phyloP scores from a whole-genome alignment of 2,329 filamentous ascomycete species.

The Amesomyces nigricolor region DNA sequence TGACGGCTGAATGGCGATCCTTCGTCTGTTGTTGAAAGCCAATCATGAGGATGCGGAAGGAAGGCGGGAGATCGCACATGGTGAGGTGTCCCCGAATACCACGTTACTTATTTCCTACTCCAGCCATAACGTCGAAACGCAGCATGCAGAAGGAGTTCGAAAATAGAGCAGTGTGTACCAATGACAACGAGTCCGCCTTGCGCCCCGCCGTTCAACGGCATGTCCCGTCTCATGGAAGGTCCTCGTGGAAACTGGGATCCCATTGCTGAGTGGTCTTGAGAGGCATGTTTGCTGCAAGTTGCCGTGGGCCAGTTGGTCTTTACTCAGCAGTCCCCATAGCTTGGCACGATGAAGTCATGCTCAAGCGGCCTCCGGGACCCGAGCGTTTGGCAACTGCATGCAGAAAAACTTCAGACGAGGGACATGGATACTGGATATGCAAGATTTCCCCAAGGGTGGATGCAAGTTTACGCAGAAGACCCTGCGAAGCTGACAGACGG shows the following conservation, averaged over 20 bases:
- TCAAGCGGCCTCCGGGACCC: conserved; percentile 16
- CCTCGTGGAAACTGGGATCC: neutral
- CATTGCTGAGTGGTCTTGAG: neutral
- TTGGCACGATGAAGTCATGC: neutral
- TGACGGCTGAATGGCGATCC: conserved; percentile 10
- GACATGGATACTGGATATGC: neutral
- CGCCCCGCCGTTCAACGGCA: neutral
- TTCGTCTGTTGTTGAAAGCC: conserved; percentile 10
- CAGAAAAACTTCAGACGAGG: conserved; percentile 5
- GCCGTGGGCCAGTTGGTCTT: neutral
- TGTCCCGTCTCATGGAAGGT: neutral
- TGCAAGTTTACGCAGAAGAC: conserved; percentile 6
- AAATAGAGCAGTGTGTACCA: conserved; percentile 20
- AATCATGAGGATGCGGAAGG: conserved; percentile 14
- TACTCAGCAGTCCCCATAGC: no score
- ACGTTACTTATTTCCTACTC: conserved; percentile 20
- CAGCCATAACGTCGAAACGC: conserved; percentile 27
- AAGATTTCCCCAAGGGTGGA: neutral
- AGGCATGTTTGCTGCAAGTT: neutral
- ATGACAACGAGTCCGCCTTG: neutral
- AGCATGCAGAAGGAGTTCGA: conserved; percentile 17
- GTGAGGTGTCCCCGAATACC: conserved; percentile 20
- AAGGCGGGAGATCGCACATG: conserved; percentile 8
- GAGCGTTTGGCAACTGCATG: conserved; percentile 18
- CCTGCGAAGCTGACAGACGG: conserved; percentile 23